Conservation (phyloP, 768 basidiomycete genomes). For the Kwoniella pini region DNA sequence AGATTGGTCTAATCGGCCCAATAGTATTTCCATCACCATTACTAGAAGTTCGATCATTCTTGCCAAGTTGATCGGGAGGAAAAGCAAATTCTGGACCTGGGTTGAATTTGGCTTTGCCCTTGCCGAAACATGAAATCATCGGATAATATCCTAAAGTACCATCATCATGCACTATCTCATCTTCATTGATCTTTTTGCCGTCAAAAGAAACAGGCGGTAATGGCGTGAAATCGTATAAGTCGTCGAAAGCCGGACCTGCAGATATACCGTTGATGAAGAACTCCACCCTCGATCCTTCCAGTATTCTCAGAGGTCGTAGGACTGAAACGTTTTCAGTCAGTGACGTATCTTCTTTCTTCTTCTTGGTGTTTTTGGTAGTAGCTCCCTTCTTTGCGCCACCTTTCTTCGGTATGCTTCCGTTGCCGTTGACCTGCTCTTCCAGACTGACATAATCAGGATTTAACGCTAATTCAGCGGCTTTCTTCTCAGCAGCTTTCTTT, state of each 20-base stretch:
- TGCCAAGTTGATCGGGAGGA: conserved; percentile 34
- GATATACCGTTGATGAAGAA: conserved; percentile 92
- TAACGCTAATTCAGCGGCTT: not conserved
- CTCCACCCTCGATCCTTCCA: conserved; percentile 66
- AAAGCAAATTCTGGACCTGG: conserved; percentile 72
- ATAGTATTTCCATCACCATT: not conserved
- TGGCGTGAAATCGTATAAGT: conserved; percentile 86
- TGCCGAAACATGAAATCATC: conserved; percentile 88
- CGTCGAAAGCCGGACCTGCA: conserved; percentile 78
- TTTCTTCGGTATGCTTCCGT: not conserved
- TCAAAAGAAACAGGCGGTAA: conserved; percentile 68
- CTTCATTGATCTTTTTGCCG: conserved; percentile 57
- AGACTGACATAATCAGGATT: not conserved
- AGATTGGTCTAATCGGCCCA: conserved; percentile 70
- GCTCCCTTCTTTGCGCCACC: conserved; percentile 58
- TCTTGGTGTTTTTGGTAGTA: conserved; percentile 33
- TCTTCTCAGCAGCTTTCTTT: conserved; percentile 21
- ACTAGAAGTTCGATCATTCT: conserved; percentile 17
- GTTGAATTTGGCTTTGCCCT: conserved; percentile 79
- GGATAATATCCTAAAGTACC: conserved; percentile 95
- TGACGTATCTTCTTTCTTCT: conserved; percentile 19
- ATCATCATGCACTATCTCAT: conserved; percentile 82
- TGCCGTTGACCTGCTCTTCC: not conserved
- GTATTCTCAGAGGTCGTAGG: conserved; percentile 17
- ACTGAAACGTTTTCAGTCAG: not conserved